Evolutionary conservation across 1,139 yeast genomes (phyloP), one percentile per base, ranked within the genome.

Genomic region (Candida gigantensis): DNA sequence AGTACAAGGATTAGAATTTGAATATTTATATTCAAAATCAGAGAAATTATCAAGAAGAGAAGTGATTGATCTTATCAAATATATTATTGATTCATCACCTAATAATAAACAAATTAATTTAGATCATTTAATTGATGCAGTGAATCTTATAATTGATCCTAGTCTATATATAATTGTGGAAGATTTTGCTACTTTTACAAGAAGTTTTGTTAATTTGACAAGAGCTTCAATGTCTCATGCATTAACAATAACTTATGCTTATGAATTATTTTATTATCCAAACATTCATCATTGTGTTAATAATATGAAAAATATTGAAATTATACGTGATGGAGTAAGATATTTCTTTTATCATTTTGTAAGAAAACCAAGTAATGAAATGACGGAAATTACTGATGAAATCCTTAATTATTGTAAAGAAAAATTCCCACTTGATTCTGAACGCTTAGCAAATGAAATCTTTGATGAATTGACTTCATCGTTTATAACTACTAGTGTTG

Each of bases 161-260:
- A 11, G 18, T 11, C 8, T 25, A n/a, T 13, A n/a, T 10, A n/a
- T 13, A 10, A 16, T 25, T 3, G 18, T 30, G 4, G 28, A 30
- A 10, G 28, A 30, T 24, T 25, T 30, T 25, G 24, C 15, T 14
- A 16, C 19, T 10, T 28, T 28, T 32, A n/a, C 13, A 12, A 10
- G 19, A 8, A 14, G 9, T 9, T 24, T 10, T 8, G 30, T 23
- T 15, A 14, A 19, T 7, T n/a, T 24, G 6, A 24, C 34, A 3
- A 37, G 27, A 33, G 9, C 24, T 2, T 24, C 33, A 5, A 14
- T 37, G 11, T 17, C 21, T 15, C 18, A 13, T 12, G 35, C 41
- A 3, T 19, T 41, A 4, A 24, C 43, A 8, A 33, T 39, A 18
- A 30, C 40, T 9, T 32, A 32, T 34, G 41, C 41, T 11, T 41